Percentiles rank a stretch among this genome's conserved stretches.
phyloP scores from a whole-genome alignment of 495 filamentous ascomycete species.

The Melanomma pulvis-pyrius region DNA sequence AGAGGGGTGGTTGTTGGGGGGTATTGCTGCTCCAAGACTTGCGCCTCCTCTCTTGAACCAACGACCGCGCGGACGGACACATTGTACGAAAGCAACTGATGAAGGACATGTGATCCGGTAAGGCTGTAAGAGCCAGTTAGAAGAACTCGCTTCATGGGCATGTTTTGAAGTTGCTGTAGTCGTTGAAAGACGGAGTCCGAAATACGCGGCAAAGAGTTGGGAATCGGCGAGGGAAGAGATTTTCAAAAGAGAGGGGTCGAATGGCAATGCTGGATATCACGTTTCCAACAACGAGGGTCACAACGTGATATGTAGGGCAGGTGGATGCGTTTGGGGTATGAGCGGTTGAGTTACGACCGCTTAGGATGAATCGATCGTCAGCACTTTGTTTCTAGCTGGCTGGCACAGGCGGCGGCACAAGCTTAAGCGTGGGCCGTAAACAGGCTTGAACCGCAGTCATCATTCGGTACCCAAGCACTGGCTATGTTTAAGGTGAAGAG shows the following conservation, averaged over 20 bases:
- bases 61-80: conserved; percentile 38
- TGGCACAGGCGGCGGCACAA: conserved; percentile 20
- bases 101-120: conserved; percentile 39
- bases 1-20: conserved; percentile 6
- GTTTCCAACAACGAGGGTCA: conserved; percentile 8
- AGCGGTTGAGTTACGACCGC: background rate
- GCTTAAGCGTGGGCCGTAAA: conserved; percentile 26
- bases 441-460: conserved; percentile 26
- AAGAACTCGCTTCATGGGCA: conserved; percentile 36
- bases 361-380: conserved; percentile 22
- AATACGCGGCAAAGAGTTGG: background rate
- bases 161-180: conserved; percentile 7
- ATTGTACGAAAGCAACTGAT: conserved; percentile 32
- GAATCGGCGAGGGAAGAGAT: background rate
- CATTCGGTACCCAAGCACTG: conserved; percentile 5
- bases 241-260: conserved; percentile 14
- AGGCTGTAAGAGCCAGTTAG: conserved; percentile 37
- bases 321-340: background rate
- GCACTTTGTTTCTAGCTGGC: conserved; percentile 24
- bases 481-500: background rate
- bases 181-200: conserved; percentile 17
- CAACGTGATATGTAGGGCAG: conserved; percentile 21
- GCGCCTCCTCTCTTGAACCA: conserved; percentile 29
- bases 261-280: conserved; percentile 3
- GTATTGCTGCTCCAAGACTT: conserved; percentile 25